Conservation (phyloP, 2,329 filamentous ascomycete species). For the Fusarium poae region DNA sequence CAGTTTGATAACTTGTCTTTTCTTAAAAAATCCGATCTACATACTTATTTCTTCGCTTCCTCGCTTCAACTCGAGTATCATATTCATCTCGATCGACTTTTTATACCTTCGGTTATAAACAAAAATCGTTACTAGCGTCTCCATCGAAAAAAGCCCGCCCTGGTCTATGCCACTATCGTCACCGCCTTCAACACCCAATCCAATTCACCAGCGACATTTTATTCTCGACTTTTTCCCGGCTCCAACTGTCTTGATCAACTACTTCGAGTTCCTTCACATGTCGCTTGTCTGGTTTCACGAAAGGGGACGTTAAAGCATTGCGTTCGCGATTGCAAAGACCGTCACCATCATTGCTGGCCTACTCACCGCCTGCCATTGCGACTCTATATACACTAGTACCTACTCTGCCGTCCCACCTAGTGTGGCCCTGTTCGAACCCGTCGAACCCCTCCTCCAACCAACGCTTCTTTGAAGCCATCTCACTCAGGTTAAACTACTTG, state of each 20-base stretch:
- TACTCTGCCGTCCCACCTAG: slow-evolving; percentile 48
- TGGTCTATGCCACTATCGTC: slow-evolving; percentile 48
- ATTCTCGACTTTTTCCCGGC: slow-evolving; percentile 28
- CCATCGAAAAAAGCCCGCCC: slow-evolving; percentile 27
- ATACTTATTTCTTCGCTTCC: slow-evolving; percentile 34
- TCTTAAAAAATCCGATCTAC: slow-evolving; percentile 18
- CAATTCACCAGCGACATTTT: slow-evolving; percentile 39
- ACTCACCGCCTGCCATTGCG: slow-evolving; percentile 42
- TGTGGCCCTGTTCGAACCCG: slow-evolving; percentile 47
- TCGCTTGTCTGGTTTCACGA: slow-evolving; percentile 41
- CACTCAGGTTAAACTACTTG: slow-evolving; percentile 40
- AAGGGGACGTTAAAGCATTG: slow-evolving; percentile 46
- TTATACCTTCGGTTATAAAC: slow-evolving; percentile 22
- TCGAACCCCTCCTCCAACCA: slow-evolving; percentile 42
- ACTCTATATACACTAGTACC: slow-evolving; percentile 39
- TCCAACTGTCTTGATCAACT: slow-evolving; percentile 25
- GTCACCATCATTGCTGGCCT: slow-evolving; percentile 25
- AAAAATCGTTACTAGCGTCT: slow-evolving; percentile 35
- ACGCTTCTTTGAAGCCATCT: slow-evolving; percentile 42
- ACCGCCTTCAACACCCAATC: slow-evolving; percentile 44
- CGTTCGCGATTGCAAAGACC: slow-evolving; percentile 38
- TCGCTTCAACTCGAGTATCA: slow-evolving; percentile 33
- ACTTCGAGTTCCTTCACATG: slow-evolving; percentile 39
- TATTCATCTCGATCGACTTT: slow-evolving; percentile 14
- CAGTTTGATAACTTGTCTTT: slow-evolving; percentile 43